Conservation (phyloP, 108 stramenopile species). For the Nitzschia sp. region DNA sequence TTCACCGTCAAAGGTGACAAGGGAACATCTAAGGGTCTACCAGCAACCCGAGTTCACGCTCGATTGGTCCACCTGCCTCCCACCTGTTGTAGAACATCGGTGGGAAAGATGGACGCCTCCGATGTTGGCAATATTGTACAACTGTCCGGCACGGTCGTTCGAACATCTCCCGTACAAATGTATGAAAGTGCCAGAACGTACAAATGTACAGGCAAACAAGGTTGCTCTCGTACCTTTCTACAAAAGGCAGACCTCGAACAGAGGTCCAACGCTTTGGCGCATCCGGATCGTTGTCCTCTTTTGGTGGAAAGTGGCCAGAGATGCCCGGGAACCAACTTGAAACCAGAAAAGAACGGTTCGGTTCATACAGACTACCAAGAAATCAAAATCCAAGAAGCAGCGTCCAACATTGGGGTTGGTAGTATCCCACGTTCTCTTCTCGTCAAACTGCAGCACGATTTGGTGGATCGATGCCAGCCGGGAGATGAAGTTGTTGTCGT, state of each 20-base stretch:
- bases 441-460: slow-evolving; percentile 89
- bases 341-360: slow-evolving; percentile 45
- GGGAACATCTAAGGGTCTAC: slow-evolving; percentile 17
- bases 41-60: slow-evolving; percentile 70
- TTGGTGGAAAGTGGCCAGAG: slow-evolving; percentile 15
- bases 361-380: slow-evolving; percentile 95
- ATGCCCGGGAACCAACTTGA: slow-evolving; percentile 68
- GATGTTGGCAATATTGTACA: slow-evolving; percentile 92
- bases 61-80: slow-evolving; percentile 91
- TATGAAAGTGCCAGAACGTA: slow-evolving; percentile 85
- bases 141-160: slow-evolving; percentile 90
- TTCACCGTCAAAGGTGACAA: slow-evolving; percentile 44
- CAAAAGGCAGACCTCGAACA: slow-evolving; percentile 87
- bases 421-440: slow-evolving; percentile 88
- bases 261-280: slow-evolving; percentile 74
- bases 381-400: slow-evolving; percentile 94
- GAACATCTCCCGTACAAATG: slow-evolving; percentile 88
- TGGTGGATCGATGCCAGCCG: slow-evolving; percentile 92
- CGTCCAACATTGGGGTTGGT: slow-evolving; percentile 71
- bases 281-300: slow-evolving; percentile 73
- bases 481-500: slow-evolving; percentile 98
- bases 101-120: slow-evolving; percentile 65
- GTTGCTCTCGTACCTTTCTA: slow-evolving; percentile 71
- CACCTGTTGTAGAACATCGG: slow-evolving; percentile 70
- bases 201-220: slow-evolving; percentile 63